Conservation (phyloP, 2,329 filamentous ascomycete genomes). For the Mycosphaerella sp. region DNA sequence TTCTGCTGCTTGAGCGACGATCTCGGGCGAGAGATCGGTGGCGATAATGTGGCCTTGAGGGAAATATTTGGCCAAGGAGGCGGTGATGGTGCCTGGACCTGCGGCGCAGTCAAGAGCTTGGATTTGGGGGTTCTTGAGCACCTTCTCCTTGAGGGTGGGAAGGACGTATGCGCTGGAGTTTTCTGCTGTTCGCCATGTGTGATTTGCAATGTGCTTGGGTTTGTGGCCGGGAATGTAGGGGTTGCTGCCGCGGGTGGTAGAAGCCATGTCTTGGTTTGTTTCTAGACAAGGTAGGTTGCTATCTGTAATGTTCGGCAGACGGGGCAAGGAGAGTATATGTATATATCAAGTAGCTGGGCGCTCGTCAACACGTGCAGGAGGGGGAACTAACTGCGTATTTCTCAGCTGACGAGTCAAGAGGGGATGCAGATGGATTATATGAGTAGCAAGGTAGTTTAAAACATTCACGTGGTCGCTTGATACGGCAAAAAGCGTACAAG, state of each 20-base stretch:
- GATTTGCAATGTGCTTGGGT: slow-evolving; percentile 38
- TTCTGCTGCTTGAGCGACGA: slow-evolving; percentile 37
- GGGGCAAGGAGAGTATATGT: background rate
- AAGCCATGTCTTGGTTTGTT: background rate
- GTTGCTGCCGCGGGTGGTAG: background rate
- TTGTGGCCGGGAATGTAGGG: slow-evolving; percentile 40
- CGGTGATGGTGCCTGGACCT: slow-evolving; percentile 46
- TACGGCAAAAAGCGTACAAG: too few species aligned
- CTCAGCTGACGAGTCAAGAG: too few species aligned
- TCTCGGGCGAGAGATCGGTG: slow-evolving; percentile 41
- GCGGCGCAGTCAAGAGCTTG: slow-evolving; percentile 44
- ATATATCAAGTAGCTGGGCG: background rate
- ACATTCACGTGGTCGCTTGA: too few species aligned
- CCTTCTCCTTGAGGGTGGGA: slow-evolving; percentile 24
- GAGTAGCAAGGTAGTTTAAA: too few species aligned
- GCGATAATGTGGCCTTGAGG: slow-evolving; percentile 41
- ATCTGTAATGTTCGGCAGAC: background rate
- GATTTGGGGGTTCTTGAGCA: slow-evolving; percentile 25
- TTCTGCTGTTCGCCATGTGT: slow-evolving; percentile 41
- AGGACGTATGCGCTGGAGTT: slow-evolving; percentile 37
- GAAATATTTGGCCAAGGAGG: slow-evolving; percentile 39
- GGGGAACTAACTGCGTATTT: too few species aligned
- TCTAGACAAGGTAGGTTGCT: background rate
- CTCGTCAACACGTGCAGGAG: too few species aligned
- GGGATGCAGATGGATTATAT: too few species aligned